Base-by-base conservation (phyloP, 2,329 filamentous ascomycete species). In the Colletotrichum tamarilloi region DNA sequence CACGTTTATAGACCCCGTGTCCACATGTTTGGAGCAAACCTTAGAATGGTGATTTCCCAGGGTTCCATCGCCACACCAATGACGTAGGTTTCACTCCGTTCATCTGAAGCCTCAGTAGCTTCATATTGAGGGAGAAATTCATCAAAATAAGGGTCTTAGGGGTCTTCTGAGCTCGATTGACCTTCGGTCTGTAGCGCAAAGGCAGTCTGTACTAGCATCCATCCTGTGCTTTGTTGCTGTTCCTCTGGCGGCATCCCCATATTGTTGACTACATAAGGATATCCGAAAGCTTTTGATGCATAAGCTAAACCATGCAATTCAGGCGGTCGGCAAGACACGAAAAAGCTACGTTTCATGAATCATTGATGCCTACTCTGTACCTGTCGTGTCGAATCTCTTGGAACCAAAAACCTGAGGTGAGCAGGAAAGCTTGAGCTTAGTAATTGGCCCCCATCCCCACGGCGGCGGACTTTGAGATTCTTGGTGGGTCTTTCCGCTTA, bases 391-490 rank as follows among this genome's bases (percentile, higher is more conserved):
- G 68, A 71, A 71, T 22, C 28, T 22, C 24, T 55, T 71, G 16
- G 68, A 71, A 71, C 12, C 6, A 19, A 14, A 19, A 32, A 26
- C 16, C n/a, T 26, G 46, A 63, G 62, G 46, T 60, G 38, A 24
- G 42, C 22, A 24, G 30, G 38, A 11, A 55, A 22, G 32, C 22
- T 19, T n/a, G 19, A 32, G 70, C 67, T 73, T 73, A 73, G 55
- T 64, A 73, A 73, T 73, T 14, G 30, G 12, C 35, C 62, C 46
- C 62, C 46, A 49, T 16, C 12, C 26, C 16, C 12, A 19, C 16
- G 14, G 52, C 59, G 30, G 66, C 60, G 67, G 70, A 73, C 70
- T 73, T 72, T 69, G 59, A 60, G 38, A 30, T 26, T 46, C 53
- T 22, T 46, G 59, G 70, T 52, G 60, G 56, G 5, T 52, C 19